These are phyloP conservation scores for Entamoeba invadens DNA, from an alignment of 208 protist genomes.

Conservation along the genomic window DNA sequence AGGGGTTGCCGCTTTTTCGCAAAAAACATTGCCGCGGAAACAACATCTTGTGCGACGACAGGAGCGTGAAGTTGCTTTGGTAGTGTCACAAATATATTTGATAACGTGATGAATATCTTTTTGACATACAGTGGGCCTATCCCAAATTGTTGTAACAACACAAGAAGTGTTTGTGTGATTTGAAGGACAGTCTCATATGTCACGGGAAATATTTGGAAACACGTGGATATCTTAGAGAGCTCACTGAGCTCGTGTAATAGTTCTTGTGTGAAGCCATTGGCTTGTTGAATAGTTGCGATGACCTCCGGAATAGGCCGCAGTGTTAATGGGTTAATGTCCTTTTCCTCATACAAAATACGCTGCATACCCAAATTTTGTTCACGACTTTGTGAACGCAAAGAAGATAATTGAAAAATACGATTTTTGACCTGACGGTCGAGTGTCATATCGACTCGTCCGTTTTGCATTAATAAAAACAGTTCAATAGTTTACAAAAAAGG, in stretches of 20 bases:
- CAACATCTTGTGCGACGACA: neutral
- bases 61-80: neutral
- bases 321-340: neutral
- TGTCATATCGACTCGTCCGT: neutral
- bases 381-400: neutral
- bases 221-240: neutral
- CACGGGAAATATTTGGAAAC: neutral
- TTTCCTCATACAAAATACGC: neutral
- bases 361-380: neutral
- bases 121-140: neutral
- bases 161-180: neutral
- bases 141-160: neutral
- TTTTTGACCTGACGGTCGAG: neutral
- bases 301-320: neutral
- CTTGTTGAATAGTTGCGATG: neutral
- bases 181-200: neutral
- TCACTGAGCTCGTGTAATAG: neutral
- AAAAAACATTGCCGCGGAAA: neutral
- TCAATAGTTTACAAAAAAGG: too few species aligned
- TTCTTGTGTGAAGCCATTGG: neutral
- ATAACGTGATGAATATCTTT: neutral
- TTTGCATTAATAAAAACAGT: too few species aligned
- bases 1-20: neutral
- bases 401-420: neutral
- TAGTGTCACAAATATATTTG: neutral